A percentile compares a stretch with the other conserved stretches of the same genome.
Conservation (phyloP, 225 moss, liverwort and hornwort genomes). For the Physcomitrium patens region DNA sequence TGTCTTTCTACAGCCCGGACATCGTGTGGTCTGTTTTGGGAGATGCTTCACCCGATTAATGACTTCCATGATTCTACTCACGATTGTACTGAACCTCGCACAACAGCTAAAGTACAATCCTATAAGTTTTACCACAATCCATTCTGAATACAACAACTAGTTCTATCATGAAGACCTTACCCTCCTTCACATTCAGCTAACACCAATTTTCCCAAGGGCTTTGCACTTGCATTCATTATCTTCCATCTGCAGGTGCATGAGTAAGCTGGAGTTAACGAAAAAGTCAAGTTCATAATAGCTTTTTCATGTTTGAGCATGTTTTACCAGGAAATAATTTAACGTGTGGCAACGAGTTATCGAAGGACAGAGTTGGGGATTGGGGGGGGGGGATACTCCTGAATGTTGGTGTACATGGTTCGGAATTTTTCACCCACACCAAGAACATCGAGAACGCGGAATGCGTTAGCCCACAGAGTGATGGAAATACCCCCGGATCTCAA, state of each 20-base stretch:
- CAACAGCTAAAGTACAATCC: no score
- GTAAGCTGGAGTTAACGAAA: no score
- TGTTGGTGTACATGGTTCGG: constrained; percentile 20
- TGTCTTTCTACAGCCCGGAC: constrained; percentile 55
- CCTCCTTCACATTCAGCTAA: constrained; percentile 45
- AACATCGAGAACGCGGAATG: constrained; percentile 37
- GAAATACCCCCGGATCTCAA: constrained; percentile 30
- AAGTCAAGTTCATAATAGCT: no score
- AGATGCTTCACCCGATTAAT: not conserved
- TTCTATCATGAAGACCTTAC: constrained; percentile 14
- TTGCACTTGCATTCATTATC: constrained; percentile 13
- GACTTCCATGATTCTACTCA: not conserved
- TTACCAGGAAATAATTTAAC: not conserved
- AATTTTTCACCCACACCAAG: constrained; percentile 36
- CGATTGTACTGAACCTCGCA: not conserved
- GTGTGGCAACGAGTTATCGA: not conserved
- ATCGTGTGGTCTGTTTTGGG: constrained; percentile 63
- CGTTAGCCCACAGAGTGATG: constrained; percentile 41
- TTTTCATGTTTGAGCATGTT: no score
- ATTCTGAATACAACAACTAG: no score
- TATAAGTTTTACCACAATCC: no score
- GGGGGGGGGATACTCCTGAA: constrained; percentile 24
- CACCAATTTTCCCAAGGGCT: constrained; percentile 20
- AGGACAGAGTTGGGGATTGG: not conserved
- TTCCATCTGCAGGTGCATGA: constrained; percentile 27